Conservation (phyloP, 164 flowering plant species). For the Macadamia integrifolia region DNA sequence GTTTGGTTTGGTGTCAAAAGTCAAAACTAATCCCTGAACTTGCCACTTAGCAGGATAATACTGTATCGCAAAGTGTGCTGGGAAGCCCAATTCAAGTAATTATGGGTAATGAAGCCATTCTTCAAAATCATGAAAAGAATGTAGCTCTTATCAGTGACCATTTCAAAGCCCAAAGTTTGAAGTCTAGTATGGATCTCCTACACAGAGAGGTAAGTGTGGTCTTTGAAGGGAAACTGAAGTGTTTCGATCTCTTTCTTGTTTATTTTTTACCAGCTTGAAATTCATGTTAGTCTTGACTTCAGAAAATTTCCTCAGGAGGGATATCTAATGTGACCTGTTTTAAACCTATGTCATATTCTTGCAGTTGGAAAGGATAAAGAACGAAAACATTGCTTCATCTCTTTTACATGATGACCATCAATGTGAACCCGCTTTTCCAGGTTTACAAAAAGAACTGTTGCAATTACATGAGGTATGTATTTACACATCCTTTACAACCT, state of each 20-base stretch:
- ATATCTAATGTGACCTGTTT: constrained; percentile 1
- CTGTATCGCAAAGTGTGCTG: constrained; percentile 17
- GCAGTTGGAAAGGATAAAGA: constrained; percentile 90
- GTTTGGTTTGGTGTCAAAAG: background rate
- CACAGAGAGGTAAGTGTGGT: constrained; percentile 60
- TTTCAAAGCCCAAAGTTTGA: constrained; percentile 38
- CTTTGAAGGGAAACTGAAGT: background rate
- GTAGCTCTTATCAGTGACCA: constrained; percentile 32
- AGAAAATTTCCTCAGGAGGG: background rate
- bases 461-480: constrained; percentile 52
- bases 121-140: constrained; percentile 21
- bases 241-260: no score
- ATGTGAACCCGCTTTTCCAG: constrained; percentile 31
- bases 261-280: background rate
- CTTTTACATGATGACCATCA: constrained; percentile 28
- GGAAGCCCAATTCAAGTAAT: constrained; percentile 19
- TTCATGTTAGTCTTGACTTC: no score
- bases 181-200: constrained; percentile 69
- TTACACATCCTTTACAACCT: background rate
- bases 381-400: constrained; percentile 50
- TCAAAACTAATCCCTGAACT: background rate
- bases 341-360: constrained; percentile 12
- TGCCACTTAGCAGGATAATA: constrained; percentile 27
- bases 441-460: constrained; percentile 49
- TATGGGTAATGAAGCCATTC: constrained; percentile 17